Evolutionary conservation across 345 rosid species (phyloP).

Genomic region (Psidium guajava): DNA sequence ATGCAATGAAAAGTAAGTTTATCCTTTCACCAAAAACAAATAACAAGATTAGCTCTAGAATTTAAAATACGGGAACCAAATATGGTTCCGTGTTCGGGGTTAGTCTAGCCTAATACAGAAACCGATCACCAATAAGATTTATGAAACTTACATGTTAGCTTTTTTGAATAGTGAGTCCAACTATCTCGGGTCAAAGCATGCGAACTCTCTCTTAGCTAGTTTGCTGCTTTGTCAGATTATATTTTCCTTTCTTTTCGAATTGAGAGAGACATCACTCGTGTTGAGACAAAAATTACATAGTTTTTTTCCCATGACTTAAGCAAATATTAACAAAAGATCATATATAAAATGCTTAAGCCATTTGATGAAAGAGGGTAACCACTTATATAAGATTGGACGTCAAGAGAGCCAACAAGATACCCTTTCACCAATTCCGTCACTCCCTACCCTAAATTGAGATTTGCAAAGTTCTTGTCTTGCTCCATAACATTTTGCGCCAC

Average conservation of each 20-base stretch:
- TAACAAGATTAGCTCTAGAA: not conserved
- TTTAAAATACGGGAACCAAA: not conserved
- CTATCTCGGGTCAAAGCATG: not conserved
- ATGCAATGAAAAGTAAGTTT: not conserved
- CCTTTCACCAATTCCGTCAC: not conserved
- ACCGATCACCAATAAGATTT: not conserved
- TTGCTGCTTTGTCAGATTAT: not conserved
- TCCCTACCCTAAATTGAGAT: not conserved
- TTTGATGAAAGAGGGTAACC: not conserved
- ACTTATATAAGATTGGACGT: not conserved
- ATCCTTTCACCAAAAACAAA: not conserved
- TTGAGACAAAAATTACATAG: not conserved
- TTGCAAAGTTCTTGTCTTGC: not conserved
- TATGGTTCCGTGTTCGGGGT: not conserved
- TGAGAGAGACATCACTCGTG: not conserved
- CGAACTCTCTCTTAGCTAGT: not conserved
- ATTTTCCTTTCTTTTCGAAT: not conserved
- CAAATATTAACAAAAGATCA: not conserved
- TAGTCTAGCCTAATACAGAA: not conserved
- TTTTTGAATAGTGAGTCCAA: not conserved
- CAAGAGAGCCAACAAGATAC: not conserved
- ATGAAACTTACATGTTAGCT: not conserved
- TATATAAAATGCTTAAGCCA: not conserved
- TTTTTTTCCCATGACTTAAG: not conserved
- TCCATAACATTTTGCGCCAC: not conserved